A percentile compares a stretch with the other conserved stretches of the same genome.
These are phyloP conservation scores for Citrus reticulata DNA, from an alignment of 345 rosid genomes.

Conservation along the genomic window DNA sequence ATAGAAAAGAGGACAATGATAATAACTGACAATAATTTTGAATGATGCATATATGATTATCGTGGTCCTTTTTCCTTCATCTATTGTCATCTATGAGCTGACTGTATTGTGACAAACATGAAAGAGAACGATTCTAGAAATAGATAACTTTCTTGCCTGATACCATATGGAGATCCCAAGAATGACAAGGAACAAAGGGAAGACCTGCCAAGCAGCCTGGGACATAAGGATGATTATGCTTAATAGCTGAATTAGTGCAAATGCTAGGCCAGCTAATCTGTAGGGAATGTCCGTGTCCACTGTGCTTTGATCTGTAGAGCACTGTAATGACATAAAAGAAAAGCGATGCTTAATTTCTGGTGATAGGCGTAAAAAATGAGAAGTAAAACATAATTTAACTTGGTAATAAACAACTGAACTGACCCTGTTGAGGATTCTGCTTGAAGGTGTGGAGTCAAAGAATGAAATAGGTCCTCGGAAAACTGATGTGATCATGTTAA, in stretches of 20 bases:
- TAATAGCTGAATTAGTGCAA: conserved; percentile 69
- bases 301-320: conserved; percentile 71
- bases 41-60: background rate
- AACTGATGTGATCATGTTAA: conserved; percentile 52
- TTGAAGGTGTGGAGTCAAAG: conserved; percentile 69
- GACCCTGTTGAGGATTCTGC: conserved; percentile 62
- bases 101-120: background rate
- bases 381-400: background rate
- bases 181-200: conserved; percentile 51
- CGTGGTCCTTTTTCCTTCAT: background rate
- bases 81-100: background rate
- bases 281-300: conserved; percentile 75
- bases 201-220: conserved; percentile 60
- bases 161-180: conserved; percentile 58
- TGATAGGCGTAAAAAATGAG: background rate
- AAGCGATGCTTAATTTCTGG: background rate
- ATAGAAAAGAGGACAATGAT: background rate
- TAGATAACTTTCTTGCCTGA: conserved; percentile 40
- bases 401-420: conserved; percentile 12
- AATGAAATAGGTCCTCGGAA: conserved; percentile 64
- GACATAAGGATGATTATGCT: conserved; percentile 65
- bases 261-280: conserved; percentile 69
- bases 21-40: background rate
- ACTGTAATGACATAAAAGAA: conserved; percentile 30
- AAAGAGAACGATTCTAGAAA: background rate